A percentile compares a stretch with the other conserved stretches of the same genome.
phyloP scores from a whole-genome alignment of 345 rosid species.

The Adansonia digitata region DNA sequence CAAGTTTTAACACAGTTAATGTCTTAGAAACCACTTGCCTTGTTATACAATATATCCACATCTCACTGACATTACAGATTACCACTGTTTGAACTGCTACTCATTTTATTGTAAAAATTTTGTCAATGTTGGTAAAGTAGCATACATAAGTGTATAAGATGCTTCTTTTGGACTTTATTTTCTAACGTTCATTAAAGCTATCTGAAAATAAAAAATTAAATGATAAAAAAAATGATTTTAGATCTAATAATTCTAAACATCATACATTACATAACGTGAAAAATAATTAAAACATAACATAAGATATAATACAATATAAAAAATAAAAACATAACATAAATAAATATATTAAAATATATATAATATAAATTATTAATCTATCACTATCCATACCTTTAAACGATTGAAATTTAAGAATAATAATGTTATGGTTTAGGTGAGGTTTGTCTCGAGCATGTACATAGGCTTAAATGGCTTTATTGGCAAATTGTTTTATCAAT shows the following conservation, averaged over 20 bases:
- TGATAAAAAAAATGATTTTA: too few relatives aligned
- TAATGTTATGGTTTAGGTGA: slow-evolving; percentile 21
- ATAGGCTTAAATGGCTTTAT: slow-evolving; percentile 2
- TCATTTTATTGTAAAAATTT: slow-evolving; percentile 9
- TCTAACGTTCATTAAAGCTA: slow-evolving; percentile 17
- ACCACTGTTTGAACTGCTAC: not conserved
- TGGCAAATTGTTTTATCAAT: not conserved
- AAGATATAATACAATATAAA: too few relatives aligned
- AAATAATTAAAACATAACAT: too few relatives aligned
- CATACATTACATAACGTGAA: too few relatives aligned
- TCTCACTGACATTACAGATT: too few relatives aligned
- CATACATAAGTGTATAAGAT: slow-evolving; percentile 35
- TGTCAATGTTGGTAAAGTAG: slow-evolving; percentile 40
- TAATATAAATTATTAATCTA: too few relatives aligned
- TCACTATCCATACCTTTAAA: slow-evolving; percentile 41
- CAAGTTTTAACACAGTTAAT: not conserved
- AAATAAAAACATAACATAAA: too few relatives aligned
- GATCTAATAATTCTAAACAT: too few relatives aligned
- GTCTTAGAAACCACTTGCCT: not conserved
- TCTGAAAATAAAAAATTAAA: not conserved
- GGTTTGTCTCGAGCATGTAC: slow-evolving; percentile 15
- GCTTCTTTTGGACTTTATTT: slow-evolving; percentile 31
- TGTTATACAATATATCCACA: not conserved
- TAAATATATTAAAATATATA: too few relatives aligned
- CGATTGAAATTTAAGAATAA: slow-evolving; percentile 36